Conservation (phyloP, 1,284 basidiomycete species). For the Naganishia albida region DNA sequence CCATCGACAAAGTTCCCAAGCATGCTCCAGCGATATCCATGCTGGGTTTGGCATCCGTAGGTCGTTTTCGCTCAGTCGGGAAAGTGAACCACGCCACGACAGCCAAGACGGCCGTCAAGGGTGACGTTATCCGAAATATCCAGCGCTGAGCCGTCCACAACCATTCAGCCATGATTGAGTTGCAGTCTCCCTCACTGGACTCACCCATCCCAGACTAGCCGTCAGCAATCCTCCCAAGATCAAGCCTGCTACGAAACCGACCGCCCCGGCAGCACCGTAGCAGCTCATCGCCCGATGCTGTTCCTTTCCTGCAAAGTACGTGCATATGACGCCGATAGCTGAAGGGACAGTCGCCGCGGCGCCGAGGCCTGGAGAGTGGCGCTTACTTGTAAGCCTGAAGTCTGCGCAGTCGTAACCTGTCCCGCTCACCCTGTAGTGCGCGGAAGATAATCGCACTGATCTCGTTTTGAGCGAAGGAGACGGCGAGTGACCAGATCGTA, state of each 20-base stretch:
- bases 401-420: conserved; percentile 36
- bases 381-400: not conserved
- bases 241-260: conserved; percentile 16
- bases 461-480: conserved; percentile 45
- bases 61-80: conserved; percentile 14
- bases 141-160: not conserved
- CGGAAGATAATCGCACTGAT: conserved; percentile 45
- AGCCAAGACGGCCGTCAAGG: conserved; percentile 8
- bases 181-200: not conserved
- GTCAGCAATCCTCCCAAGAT: conserved; percentile 21
- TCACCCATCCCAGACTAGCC: conserved; percentile 25
- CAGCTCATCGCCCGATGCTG: conserved; percentile 20
- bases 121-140: conserved; percentile 21
- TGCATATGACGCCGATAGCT: conserved; percentile 34
- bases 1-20: conserved; percentile 19
- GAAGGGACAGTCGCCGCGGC: conserved; percentile 30
- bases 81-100: conserved; percentile 19
- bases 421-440: conserved; percentile 40
- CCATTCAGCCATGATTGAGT: not conserved
- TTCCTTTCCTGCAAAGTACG: conserved; percentile 37
- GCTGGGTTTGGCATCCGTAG: conserved; percentile 17
- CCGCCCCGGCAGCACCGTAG: conserved; percentile 20
- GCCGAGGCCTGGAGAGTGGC: not conserved
- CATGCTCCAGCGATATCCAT: conserved; percentile 26
- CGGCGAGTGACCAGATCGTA: conserved; percentile 42